phyloP scores from a whole-genome alignment of 306 rosid genomes.

The Trichosanthes cucumerina region DNA sequence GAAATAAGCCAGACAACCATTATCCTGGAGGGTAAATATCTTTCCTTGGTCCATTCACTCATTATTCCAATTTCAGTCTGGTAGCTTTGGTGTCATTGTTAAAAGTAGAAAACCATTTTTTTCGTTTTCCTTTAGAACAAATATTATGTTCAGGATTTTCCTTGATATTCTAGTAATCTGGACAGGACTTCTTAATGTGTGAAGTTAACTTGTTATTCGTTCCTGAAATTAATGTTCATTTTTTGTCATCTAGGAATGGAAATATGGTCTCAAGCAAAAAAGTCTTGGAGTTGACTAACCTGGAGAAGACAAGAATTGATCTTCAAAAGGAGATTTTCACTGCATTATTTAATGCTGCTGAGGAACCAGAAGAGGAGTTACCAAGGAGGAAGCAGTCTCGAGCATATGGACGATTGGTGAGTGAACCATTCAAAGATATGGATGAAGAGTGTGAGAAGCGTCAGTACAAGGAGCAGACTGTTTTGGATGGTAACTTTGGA shows the following conservation, averaged over 20 bases:
- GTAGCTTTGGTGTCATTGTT: neutral
- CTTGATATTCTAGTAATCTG: neutral
- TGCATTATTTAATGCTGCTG: constrained; percentile 38
- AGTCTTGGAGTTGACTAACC: constrained; percentile 19
- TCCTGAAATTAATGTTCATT: constrained; percentile 19
- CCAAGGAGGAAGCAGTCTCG: constrained; percentile 23
- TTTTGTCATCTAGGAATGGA: constrained; percentile 21
- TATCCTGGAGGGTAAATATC: constrained; percentile 31
- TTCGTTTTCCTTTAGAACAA: neutral
- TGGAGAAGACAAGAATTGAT: constrained; percentile 26
- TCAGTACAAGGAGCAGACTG: constrained; percentile 20
- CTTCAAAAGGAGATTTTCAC: constrained; percentile 53
- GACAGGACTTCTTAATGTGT: neutral
- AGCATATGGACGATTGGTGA: constrained; percentile 30
- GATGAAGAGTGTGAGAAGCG: constrained; percentile 21
- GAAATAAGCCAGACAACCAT: constrained; percentile 23
- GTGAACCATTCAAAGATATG: constrained; percentile 38
- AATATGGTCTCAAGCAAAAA: constrained; percentile 18
- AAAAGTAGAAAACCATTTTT: neutral
- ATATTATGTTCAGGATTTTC: neutral
- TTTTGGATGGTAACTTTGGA: constrained; percentile 30
- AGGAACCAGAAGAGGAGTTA: constrained; percentile 25
- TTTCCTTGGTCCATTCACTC: constrained; percentile 9
- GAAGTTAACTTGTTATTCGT: neutral
- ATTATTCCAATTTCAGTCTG: neutral